Percentiles rank a stretch among this genome's conserved stretches.
Conservation (phyloP, 1,284 basidiomycete genomes). For the Dichomitus squalens region DNA sequence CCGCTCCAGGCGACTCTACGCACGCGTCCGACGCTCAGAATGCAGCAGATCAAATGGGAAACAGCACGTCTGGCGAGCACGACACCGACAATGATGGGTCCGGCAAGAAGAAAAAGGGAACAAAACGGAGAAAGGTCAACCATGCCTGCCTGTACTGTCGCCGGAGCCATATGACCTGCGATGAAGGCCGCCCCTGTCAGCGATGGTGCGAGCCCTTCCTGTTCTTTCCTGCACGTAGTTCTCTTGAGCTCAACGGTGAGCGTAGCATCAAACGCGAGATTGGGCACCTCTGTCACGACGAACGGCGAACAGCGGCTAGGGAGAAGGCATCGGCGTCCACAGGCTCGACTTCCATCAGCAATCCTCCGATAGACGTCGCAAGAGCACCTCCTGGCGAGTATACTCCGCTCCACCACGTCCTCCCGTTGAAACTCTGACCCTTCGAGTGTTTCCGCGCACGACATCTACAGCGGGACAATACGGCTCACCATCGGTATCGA, state of each 20-base stretch:
- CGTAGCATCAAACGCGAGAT: constrained; percentile 89
- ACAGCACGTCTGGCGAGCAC: constrained; percentile 20
- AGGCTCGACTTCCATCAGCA: constrained; percentile 37
- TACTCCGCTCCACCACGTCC: constrained; percentile 10
- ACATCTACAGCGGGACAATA: constrained; percentile 23
- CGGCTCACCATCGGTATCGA: constrained; percentile 33
- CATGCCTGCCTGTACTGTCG: constrained; percentile 94
- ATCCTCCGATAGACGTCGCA: constrained; percentile 31
- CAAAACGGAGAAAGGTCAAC: constrained; percentile 81
- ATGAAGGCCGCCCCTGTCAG: constrained; percentile 87
- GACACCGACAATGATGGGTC: constrained; percentile 27
- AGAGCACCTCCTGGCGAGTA: constrained; percentile 31
- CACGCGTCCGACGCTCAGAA: constrained; percentile 17
- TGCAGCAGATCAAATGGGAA: constrained; percentile 10
- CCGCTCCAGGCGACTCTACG: constrained; percentile 23
- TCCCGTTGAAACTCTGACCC: constrained; percentile 15
- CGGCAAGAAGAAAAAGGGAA: constrained; percentile 35
- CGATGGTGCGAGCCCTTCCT: constrained; percentile 69
- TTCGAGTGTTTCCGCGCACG: constrained; percentile 11
- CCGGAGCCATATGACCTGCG: constrained; percentile 92
- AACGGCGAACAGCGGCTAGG: constrained; percentile 57
- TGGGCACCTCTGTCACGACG: constrained; percentile 88
- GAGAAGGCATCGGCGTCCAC: constrained; percentile 43
- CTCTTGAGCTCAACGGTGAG: constrained; percentile 4
- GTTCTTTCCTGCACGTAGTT: background rate